Base-by-base conservation (phyloP, 805 yeast genomes). In the Wickerhamiella azyma region DNA sequence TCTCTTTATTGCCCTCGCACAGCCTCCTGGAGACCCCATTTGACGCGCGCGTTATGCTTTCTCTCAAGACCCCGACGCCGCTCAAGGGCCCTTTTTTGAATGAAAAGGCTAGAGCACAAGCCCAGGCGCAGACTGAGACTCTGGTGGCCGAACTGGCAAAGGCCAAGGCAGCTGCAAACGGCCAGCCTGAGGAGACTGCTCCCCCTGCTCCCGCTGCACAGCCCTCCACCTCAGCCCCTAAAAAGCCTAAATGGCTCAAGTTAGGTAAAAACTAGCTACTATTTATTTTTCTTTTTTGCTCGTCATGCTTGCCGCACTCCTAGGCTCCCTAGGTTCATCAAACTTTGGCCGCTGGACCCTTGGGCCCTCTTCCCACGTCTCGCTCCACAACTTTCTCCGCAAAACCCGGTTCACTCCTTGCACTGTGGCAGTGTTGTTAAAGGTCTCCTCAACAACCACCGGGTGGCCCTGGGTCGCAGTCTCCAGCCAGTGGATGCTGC, bases 31-130 rank as follows among this genome's bases (percentile, higher is more conserved):
- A 69, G 39, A 60, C 67, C 44, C 58, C 61, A 2, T 68, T 77
- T 48, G 73, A 74, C 1, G 53, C 70, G 11, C 70, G 77, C 48
- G 73, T 70, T 9, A 53, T 74, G 35, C 51, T 75, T 11, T 36
- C 66, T 6, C 66, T 72, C 41, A 64, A 65, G 17, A 57, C 59
- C 55, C 50, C 9, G 3, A 32, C 35, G 8, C 16, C 11, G 13
- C 9, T 38, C 24, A 37, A 43, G 11, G 50, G 37, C 9, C 52
- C 52, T 16, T 36, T 48, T 26, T 28, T 54, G 37, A 54, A 44
- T 21, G 54, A 53, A 19, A 26, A 43, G 28, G 54, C 55, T n/a
- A 18, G 7, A 9, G 37, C 38, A 10, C 26, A 18, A 24, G 19
- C 24, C 24, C 24, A 5, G 26, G 14, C 29, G 26, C 29, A 19